phyloP scores from a whole-genome alignment of 345 rosid species.

The Salix brachista region DNA sequence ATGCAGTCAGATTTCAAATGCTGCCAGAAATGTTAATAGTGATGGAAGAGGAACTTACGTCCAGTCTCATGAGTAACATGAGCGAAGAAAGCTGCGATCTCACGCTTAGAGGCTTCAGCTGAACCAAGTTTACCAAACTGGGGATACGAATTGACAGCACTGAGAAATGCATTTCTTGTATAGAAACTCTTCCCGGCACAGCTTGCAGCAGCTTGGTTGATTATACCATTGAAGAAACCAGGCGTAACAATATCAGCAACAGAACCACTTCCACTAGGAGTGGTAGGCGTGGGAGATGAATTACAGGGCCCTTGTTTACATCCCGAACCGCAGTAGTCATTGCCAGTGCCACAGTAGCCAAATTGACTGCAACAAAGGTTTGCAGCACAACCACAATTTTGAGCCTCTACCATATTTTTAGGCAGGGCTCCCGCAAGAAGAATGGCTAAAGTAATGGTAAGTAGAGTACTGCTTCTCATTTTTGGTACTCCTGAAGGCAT shows the following conservation, averaged over 20 bases:
- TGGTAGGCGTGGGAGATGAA: background rate
- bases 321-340: conserved; percentile 23
- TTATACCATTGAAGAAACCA: conserved; percentile 39
- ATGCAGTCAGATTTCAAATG: too few species aligned
- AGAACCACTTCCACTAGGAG: background rate
- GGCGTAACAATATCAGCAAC: conserved; percentile 34
- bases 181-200: conserved; percentile 47
- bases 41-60: conserved; percentile 20
- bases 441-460: background rate
- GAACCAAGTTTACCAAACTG: conserved; percentile 36
- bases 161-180: conserved; percentile 31
- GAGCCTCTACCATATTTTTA: conserved; percentile 2
- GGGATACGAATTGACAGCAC: conserved; percentile 20
- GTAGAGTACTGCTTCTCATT: background rate
- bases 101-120: conserved; percentile 39
- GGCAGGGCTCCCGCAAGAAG: background rate
- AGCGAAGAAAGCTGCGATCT: conserved; percentile 48
- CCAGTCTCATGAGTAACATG: conserved; percentile 49
- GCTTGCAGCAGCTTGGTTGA: conserved; percentile 14
- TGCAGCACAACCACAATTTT: conserved; percentile 31
- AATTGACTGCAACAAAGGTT: conserved; percentile 26
- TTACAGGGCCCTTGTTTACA: conserved; percentile 30
- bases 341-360: conserved; percentile 34
- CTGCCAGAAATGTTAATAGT: background rate
- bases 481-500: background rate